phyloP scores from a whole-genome alignment of 331 rosid species.

The Erythrophleum ivorense region DNA sequence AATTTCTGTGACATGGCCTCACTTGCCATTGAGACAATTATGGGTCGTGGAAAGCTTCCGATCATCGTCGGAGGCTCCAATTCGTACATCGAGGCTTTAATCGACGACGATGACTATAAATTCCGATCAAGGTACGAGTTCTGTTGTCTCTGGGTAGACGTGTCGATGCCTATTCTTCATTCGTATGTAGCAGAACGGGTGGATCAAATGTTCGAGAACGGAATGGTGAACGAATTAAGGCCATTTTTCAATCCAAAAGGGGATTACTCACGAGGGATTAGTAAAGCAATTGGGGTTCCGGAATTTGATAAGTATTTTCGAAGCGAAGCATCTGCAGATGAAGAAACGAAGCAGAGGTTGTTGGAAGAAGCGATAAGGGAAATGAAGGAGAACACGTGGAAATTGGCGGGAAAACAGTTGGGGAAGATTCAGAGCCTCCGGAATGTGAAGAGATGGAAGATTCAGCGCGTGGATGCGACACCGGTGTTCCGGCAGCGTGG shows the following conservation, averaged over 20 bases:
- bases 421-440: conserved; percentile 57
- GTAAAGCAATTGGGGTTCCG: conserved; percentile 73
- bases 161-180: conserved; percentile 49
- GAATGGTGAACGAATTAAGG: conserved; percentile 63
- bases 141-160: conserved; percentile 72
- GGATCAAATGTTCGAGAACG: conserved; percentile 59
- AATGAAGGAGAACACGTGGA: conserved; percentile 58
- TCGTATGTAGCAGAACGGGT: conserved; percentile 57
- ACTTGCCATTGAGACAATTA: conserved; percentile 48
- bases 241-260: conserved; percentile 48
- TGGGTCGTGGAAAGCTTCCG: conserved; percentile 52
- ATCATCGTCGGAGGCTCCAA: conserved; percentile 87
- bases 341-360: conserved; percentile 30
- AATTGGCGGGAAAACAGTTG: conserved; percentile 60
- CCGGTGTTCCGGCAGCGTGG: conserved; percentile 53
- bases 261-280: conserved; percentile 59
- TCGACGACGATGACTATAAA: conserved; percentile 45
- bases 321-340: conserved; percentile 31
- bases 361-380: conserved; percentile 54
- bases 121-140: conserved; percentile 54
- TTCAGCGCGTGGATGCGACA: conserved; percentile 62
- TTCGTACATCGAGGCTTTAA: conserved; percentile 61
- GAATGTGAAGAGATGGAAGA: conserved; percentile 58
- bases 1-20: conserved; percentile 56
- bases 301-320: conserved; percentile 67